Conservation (phyloP, 257 asterid genomes). For the Solanum gandarillasii region DNA sequence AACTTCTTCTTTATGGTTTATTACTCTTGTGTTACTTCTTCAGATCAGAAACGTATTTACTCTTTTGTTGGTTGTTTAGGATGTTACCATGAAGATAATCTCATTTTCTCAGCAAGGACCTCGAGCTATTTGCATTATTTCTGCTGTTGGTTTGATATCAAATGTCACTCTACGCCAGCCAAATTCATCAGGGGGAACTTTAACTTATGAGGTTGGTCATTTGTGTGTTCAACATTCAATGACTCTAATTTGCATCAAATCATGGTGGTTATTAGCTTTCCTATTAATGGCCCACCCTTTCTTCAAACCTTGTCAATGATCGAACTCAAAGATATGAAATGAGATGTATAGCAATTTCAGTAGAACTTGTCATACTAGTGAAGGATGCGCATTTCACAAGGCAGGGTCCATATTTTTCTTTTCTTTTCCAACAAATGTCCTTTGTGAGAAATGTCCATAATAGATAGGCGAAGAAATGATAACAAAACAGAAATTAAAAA, state of each 20-base stretch:
- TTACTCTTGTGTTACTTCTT: not conserved
- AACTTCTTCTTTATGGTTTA: not conserved
- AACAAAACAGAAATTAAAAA: not conserved
- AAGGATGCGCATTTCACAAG: not conserved
- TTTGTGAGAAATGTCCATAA: not conserved
- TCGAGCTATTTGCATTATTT: slow-evolving; percentile 69
- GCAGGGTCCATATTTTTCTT: not conserved
- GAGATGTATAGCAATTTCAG: not conserved
- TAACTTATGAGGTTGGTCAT: slow-evolving; percentile 59
- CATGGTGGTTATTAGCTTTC: not conserved
- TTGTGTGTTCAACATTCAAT: not conserved
- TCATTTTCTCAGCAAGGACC: slow-evolving; percentile 75
- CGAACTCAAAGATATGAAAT: not conserved
- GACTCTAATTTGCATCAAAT: not conserved
- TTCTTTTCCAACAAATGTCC: not conserved
- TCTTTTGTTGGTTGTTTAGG: slow-evolving; percentile 22
- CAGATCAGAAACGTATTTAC: not conserved
- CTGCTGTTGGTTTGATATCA: slow-evolving; percentile 68
- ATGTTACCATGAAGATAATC: slow-evolving; percentile 53
- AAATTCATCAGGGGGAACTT: slow-evolving; percentile 63
- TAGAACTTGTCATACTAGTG: not conserved
- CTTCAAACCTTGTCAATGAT: not conserved
- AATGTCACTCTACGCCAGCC: slow-evolving; percentile 71
- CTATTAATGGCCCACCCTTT: not conserved
- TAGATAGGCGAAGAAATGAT: not conserved